Evolutionary conservation across 148 eudicot species (phyloP), one percentile per base, ranked within the genome.

Genomic region (Fallopia convolvulus): DNA sequence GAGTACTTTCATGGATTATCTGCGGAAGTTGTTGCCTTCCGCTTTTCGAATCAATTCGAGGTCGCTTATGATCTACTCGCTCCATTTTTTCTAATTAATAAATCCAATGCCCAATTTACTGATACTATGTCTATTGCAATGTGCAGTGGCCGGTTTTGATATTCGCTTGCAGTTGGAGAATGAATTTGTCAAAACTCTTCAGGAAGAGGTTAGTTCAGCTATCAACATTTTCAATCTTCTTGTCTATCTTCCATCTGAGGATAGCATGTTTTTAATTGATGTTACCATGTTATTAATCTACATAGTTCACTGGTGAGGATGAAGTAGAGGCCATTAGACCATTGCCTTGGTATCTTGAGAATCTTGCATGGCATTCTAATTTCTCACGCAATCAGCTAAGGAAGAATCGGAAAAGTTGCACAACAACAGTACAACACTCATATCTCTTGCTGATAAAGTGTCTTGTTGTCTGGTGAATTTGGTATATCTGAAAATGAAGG

Each of bases 1-100:
- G 97, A 95, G 74, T 71, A 66, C 84, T 18, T 95, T 91, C 61
- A 87, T 87, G 9, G 88, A 86, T 9, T 80, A 18, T 78, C 83
- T 95, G 5, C 80, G 94, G 47, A 91, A 83, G 58, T 93, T 92
- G 30, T 78, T 95, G 70, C 99, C 99, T 6, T 86, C 99, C 79
- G 99, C 99, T 81, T 95, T 95, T 83, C 93, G 99, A 48, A 92
- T 95, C 83, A 95, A 95, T 83, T 87, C 97, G 52, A 95, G 99
- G 99, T 94, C 20, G 53, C 9, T 26, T 39, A 0, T 39, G 75
- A 44, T 36, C 44, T 41, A 39, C 8, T 74, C 33, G 72, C 75
- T 76, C 61, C n/a, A 26, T 2, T 42, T 0, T 72, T 42, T n/a
- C n/a, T n/a, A n/a, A n/a, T n/a, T n/a, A n/a, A n/a, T 8, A 10